These are phyloP conservation scores for Leccinum holopus DNA, from an alignment of 1,284 basidiomycete genomes.

Conservation along the genomic window DNA sequence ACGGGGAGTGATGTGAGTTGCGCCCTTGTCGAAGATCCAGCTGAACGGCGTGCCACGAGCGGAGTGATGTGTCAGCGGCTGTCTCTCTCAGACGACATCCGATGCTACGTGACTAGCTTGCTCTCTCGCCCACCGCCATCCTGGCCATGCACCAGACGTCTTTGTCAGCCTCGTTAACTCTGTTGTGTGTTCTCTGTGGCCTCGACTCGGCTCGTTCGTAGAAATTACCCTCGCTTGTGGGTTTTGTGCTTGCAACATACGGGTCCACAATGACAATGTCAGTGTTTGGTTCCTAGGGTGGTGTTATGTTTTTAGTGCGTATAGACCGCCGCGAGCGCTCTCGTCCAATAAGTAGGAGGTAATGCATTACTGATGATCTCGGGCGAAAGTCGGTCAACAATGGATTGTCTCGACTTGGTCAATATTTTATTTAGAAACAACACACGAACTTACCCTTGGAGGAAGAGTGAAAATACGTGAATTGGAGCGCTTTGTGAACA, in stretches of 20 bases:
- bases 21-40: not conserved
- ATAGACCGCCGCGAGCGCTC: not conserved
- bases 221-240: not conserved
- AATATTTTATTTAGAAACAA: not conserved
- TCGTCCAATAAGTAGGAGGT: not conserved
- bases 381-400: not conserved
- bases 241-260: no score
- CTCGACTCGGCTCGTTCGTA: not conserved
- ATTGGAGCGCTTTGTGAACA: slow-evolving; percentile 71
- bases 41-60: not conserved
- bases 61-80: not conserved
- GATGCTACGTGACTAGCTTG: not conserved
- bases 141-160: not conserved
- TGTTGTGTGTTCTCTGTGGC: not conserved
- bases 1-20: not conserved
- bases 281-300: no score
- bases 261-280: no score
- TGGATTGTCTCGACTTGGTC: not conserved
- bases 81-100: not conserved
- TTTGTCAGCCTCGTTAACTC: not conserved
- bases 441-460: slow-evolving; percentile 40
- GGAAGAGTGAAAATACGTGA: slow-evolving; percentile 91
- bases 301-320: not conserved
- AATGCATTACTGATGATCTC: not conserved
- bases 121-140: not conserved